Conservation (phyloP, 2,329 filamentous ascomycete genomes). For the Penicillium hesseltinei region DNA sequence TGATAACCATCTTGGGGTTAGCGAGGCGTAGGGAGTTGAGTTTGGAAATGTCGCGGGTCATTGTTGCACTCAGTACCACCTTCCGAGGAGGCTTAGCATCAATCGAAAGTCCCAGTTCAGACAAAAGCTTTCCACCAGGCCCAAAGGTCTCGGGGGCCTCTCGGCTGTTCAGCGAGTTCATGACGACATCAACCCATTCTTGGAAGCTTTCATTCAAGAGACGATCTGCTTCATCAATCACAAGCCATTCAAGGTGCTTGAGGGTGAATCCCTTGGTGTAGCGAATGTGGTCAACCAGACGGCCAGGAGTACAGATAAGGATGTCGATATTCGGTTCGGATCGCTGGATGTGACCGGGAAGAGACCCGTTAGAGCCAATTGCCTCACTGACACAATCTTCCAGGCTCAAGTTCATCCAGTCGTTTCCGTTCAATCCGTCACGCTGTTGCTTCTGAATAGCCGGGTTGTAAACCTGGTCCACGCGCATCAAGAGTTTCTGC, state of each 20-base stretch:
- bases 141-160: constrained; percentile 50
- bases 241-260: constrained; percentile 76
- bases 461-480: constrained; percentile 68
- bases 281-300: constrained; percentile 85
- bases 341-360: constrained; percentile 63
- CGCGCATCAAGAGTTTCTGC: constrained; percentile 60
- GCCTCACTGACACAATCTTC: constrained; percentile 47
- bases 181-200: constrained; percentile 76
- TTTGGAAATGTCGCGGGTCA: constrained; percentile 82
- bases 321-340: constrained; percentile 77
- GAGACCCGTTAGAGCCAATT: constrained; percentile 39
- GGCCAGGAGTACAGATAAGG: constrained; percentile 85
- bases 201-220: constrained; percentile 89
- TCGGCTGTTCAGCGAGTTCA: constrained; percentile 57
- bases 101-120: constrained; percentile 38
- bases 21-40: constrained; percentile 70
- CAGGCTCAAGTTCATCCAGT: constrained; percentile 49
- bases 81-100: constrained; percentile 62
- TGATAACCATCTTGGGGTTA: constrained; percentile 71
- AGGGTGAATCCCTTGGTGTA: constrained; percentile 79
- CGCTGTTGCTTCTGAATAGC: constrained; percentile 50
- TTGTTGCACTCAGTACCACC: constrained; percentile 84
- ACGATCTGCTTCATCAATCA: constrained; percentile 93
- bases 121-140: constrained; percentile 32
- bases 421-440: constrained; percentile 42